Conservation (phyloP, 2,329 filamentous ascomycete species). For the Nigrograna mackinnonii region DNA sequence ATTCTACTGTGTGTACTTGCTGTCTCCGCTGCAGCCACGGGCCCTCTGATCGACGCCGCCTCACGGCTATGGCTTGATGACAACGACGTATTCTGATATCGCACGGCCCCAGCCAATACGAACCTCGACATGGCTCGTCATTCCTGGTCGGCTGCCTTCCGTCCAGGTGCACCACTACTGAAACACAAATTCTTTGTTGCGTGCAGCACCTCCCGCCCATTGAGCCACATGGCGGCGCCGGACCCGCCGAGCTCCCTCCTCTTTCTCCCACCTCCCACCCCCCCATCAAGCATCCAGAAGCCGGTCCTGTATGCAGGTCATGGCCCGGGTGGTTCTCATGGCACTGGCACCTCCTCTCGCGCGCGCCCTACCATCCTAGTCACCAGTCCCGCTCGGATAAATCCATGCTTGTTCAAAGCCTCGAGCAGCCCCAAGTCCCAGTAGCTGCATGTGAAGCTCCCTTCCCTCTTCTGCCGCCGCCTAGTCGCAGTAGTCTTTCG, state of each 20-base stretch:
- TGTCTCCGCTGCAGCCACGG: slow-evolving; percentile 17
- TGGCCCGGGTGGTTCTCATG: slow-evolving; percentile 1
- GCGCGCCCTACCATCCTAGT: too few species aligned
- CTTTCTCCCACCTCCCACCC: too few species aligned
- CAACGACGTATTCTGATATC: not conserved
- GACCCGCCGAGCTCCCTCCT: too few species aligned
- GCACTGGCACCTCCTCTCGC: too few species aligned
- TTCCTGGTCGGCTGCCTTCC: too few species aligned
- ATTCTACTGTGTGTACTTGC: too few species aligned
- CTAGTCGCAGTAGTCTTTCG: not conserved
- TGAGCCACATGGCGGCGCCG: not conserved
- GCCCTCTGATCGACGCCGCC: slow-evolving; percentile 31
- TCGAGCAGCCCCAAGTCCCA: too few species aligned
- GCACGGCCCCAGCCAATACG: not conserved
- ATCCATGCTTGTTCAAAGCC: not conserved
- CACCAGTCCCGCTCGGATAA: not conserved
- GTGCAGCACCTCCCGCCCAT: too few species aligned
- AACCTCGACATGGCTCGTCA: not conserved
- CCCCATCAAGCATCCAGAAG: too few species aligned
- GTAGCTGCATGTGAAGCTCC: not conserved
- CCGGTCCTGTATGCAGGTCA: slow-evolving; percentile 2
- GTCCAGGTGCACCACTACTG: too few species aligned
- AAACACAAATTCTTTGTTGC: too few species aligned
- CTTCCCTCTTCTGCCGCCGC: not conserved
- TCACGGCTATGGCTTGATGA: slow-evolving; percentile 36